These are phyloP conservation scores for Boletus tomentosulus DNA, from an alignment of 768 basidiomycete species.

Conservation along the genomic window DNA sequence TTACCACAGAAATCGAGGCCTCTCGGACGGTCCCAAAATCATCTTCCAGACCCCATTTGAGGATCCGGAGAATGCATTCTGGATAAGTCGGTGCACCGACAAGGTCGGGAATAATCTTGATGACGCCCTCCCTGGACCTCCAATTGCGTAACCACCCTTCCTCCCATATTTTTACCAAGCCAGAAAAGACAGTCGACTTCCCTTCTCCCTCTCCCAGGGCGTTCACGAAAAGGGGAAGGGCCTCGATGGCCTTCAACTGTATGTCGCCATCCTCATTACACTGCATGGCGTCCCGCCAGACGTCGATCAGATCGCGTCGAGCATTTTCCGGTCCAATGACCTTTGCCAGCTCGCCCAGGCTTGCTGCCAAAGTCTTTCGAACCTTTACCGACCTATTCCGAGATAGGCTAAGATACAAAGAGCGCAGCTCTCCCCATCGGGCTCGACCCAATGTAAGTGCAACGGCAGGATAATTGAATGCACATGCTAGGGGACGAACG, in stretches of 20 bases:
- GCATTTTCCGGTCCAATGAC: conserved; percentile 75
- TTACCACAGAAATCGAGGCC: conserved; percentile 60
- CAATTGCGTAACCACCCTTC: conserved; percentile 62
- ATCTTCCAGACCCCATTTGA: conserved; percentile 66
- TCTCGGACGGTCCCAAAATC: conserved; percentile 82
- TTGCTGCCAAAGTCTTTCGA: conserved; percentile 78
- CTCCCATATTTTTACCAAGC: conserved; percentile 53
- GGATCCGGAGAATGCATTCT: conserved; percentile 48
- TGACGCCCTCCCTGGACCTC: conserved; percentile 75
- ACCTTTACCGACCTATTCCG: conserved; percentile 59
- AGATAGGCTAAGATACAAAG: conserved; percentile 62
- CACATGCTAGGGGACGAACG: conserved; percentile 71
- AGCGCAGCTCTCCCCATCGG: conserved; percentile 73
- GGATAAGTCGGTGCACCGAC: conserved; percentile 40
- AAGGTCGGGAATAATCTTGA: conserved; percentile 52
- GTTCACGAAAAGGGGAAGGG: conserved; percentile 51
- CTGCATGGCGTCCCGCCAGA: conserved; percentile 62
- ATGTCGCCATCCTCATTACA: conserved; percentile 62
- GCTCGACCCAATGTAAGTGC: conserved; percentile 71
- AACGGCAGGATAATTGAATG: conserved; percentile 91
- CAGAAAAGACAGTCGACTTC: conserved; percentile 41
- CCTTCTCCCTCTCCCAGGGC: conserved; percentile 47
- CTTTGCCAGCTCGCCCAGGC: conserved; percentile 83
- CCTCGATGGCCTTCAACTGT: conserved; percentile 66
- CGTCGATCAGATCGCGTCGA: conserved; percentile 58